Base-by-base conservation (phyloP, 352 stramenopile genomes). In the Phytopythium helicoides region DNA sequence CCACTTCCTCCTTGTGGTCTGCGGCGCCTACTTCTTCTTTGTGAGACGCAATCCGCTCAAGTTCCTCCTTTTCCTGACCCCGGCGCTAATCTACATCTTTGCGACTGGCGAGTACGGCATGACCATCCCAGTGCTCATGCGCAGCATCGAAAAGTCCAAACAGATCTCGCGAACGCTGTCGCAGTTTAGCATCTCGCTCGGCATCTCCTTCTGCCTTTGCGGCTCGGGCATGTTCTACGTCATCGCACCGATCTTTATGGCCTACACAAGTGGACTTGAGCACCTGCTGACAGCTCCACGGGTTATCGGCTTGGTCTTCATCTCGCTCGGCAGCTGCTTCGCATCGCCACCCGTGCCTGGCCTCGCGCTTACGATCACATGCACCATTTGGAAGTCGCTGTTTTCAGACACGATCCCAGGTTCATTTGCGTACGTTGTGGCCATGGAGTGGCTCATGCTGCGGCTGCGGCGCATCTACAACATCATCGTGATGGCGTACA, bases 91-190 rank as follows among this genome's bases (percentile, higher is more conserved):
- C 42, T 86, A 73, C 60, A 76, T 86, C 59, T 55, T 86, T 22
- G 71, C 75, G 19, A 76, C 68, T 0, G 66, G 67, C 18, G 56
- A 75, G 38, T 77, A 77, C 60, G 58, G 73, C 44, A 65, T 76
- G 12, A 76, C 75, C 33, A 74, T 85, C 35, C 75, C 78, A 7
- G 64, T 89, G 21, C 69, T 89, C 51, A 74, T 86, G 64, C 70
- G 77, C 18, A 78, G 68, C 25, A 68, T 89, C 31, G 78, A 89
- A 41, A 71, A 72, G 34, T 87, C 75, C 6, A 68, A 68, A 47
- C 71, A 85, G 39, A 63, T 89, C 22, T 89, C 75, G 15, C 70
- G 75, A 7, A 89, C 78, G 36, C 67, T 86, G 25, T 73, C 75
- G 12, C 75, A 89, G 54, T 84, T 78, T 51, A 73, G 71, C 0